Conservation (phyloP, 371 early-diverging fungal genomes). For the Funneliformis caledonium region DNA sequence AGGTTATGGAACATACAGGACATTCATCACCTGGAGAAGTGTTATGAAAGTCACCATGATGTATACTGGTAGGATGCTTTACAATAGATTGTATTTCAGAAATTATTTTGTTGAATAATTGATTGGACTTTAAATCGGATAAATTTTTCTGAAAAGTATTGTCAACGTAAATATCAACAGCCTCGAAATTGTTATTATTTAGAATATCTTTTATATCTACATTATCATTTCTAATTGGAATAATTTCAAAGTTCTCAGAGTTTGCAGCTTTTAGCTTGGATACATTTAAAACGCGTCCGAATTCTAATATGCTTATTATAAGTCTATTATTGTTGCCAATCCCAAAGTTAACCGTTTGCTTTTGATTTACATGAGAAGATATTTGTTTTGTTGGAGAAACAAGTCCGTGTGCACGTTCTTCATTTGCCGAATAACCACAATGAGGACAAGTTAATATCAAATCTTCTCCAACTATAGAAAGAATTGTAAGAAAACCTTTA, state of each 20-base stretch:
- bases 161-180: neutral
- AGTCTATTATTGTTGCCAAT: constrained; percentile 12
- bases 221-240: neutral
- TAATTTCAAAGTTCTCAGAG: neutral
- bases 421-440: constrained; percentile 85
- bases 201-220: neutral
- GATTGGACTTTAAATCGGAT: neutral
- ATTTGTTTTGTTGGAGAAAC: constrained; percentile 37
- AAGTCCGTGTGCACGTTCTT: constrained; percentile 63
- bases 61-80: constrained; percentile 14
- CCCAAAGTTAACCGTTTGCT: neutral
- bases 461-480: constrained; percentile 77
- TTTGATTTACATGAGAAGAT: constrained; percentile 33
- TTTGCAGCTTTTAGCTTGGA: neutral
- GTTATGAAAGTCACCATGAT: constrained; percentile 58
- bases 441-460: constrained; percentile 67
- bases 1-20: constrained; percentile 53
- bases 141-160: neutral
- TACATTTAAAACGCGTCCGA: neutral
- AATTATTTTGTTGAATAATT: neutral
- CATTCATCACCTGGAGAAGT: constrained; percentile 70
- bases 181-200: neutral
- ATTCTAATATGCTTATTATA: neutral
- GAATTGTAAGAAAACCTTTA: neutral
- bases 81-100: neutral